Evolutionary conservation across 2,329 filamentous ascomycete genomes (phyloP).

Genomic region (Microsporum ferrugineum): DNA sequence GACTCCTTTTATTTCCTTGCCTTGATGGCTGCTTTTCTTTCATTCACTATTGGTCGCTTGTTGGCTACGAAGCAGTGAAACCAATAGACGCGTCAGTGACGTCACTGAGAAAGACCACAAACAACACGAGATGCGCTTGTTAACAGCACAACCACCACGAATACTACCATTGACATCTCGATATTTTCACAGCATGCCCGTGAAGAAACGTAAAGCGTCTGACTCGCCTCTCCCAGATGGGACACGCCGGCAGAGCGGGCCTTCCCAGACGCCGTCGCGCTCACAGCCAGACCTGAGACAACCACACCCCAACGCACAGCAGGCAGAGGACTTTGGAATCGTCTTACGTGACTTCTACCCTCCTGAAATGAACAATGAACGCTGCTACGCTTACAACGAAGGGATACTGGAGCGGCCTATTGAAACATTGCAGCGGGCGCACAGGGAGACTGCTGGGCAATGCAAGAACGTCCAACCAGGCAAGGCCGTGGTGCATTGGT

Average conservation of each 20-base stretch:
- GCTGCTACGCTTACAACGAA: constrained; percentile 62
- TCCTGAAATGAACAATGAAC: constrained; percentile 69
- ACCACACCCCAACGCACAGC: constrained; percentile 4
- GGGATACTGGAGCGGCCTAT: constrained; percentile 62
- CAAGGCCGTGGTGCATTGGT: constrained; percentile 73
- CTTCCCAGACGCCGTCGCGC: not conserved
- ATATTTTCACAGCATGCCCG: not conserved
- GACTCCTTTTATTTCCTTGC: no score
- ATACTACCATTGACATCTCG: not conserved
- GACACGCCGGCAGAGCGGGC: not conserved
- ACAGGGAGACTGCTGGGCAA: constrained; percentile 47
- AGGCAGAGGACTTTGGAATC: constrained; percentile 1
- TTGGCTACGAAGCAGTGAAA: no score
- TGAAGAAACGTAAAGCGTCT: not conserved
- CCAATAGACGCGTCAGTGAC: not conserved
- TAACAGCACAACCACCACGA: not conserved
- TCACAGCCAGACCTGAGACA: not conserved
- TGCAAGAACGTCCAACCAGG: constrained; percentile 45
- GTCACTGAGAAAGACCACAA: not conserved
- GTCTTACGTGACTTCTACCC: constrained; percentile 68
- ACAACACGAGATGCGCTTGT: not conserved
- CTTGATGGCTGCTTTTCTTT: no score
- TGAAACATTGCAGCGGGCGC: constrained; percentile 50
- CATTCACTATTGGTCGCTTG: no score
- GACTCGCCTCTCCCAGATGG: not conserved